Base-by-base conservation (phyloP, 192 early-diverging fungal species). In the Entrophospora sp. region DNA sequence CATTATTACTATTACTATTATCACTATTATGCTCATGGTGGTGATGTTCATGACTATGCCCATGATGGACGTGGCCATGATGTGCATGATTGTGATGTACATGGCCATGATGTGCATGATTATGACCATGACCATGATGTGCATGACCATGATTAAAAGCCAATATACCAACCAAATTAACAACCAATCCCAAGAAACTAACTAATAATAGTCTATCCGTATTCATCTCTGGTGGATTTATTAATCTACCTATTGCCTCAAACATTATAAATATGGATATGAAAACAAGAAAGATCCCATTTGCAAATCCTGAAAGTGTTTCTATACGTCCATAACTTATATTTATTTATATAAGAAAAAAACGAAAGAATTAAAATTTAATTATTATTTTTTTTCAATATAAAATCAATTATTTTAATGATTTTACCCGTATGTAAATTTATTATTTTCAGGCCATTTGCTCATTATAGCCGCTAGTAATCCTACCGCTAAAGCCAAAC, bases 141-240 rank as follows among this genome's bases (percentile, higher is more conserved):
- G n/a, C n/a, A 63, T 90, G 88, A 22, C 84, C 86, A 64, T 92
- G 90, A 40, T 95, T 91, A 72, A 98, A 98, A 0, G 89, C 91
- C 73, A 94, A 86, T 55, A 93, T 92, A 43, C 94, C 94, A 49
- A 96, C 84, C 67, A 97, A 65, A 69, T 98, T 98, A 31, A 98
- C 95, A 30, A 90, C 75, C 53, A 98, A 77, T 0, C 95, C 95
- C 5, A 95, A 77, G 68, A 94, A 83, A 30, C 91, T 92, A 30
- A 98, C 92, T 38, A 91, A 68, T 30, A 98, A 77, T 57, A 98
- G 70, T 48, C 87, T 77, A 46, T 92, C 83, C 4, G 92, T 93
- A 65, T 87, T 89, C 83, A 94, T 89, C 68, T 89, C 85, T 10
- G 90, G 87, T 4, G 91, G 91, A 67, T 91, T 78, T n/a, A 88